Base-by-base conservation (phyloP, 2,329 filamentous ascomycete genomes). In the Colletotrichum graminicola region DNA sequence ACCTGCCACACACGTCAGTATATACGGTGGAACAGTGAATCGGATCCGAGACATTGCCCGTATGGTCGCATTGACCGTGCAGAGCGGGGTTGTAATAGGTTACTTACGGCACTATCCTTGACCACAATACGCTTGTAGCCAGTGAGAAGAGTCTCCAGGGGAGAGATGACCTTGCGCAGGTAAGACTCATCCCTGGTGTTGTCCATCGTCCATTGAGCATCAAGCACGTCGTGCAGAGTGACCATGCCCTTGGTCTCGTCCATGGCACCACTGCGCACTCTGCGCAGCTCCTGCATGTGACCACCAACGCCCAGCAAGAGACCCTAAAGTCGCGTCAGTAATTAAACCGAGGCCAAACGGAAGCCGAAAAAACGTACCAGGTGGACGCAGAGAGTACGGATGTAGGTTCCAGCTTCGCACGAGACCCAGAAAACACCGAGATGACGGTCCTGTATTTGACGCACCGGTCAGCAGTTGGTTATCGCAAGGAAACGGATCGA, bases 381-480 rank as follows among this genome's bases (percentile, higher is more conserved):
- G 85, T 98, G 96, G 54, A 98, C 95, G 84, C 96, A 98, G 59
- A 99, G 91, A 47, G 96, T 99, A 87, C 96, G 93, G 82, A 99
- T 98, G 84, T 99, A 99, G 75, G 96, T 99, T 82, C 96, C 96
- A 69, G 94, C 96, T 85, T 99, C 96, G 84, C 96, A 99, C 84
- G 94, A 97, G 77, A 98, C 96, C 95, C 96, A 98, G 89, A 99
- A 99, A 67, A 98, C 95, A 83, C 93, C 96, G 47, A 99, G 89
- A 82, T 98, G 95, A 78, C 96, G 92, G 79, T 98, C 95, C 80
- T 72, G 18, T 29, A 34, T 29, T 69, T 41, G 36, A 32, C 23
- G 23, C 45, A 51, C 29, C 29, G 54, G 65, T 72, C 59, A 72
- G 69, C 65, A 60, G 41, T 60, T n/a, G 23, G 55, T 60, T 55